A percentile compares a stretch with the other conserved stretches of the same genome.
Evolutionary conservation across 1,284 basidiomycete genomes (phyloP).

Genomic region (Tremellales sp.): DNA sequence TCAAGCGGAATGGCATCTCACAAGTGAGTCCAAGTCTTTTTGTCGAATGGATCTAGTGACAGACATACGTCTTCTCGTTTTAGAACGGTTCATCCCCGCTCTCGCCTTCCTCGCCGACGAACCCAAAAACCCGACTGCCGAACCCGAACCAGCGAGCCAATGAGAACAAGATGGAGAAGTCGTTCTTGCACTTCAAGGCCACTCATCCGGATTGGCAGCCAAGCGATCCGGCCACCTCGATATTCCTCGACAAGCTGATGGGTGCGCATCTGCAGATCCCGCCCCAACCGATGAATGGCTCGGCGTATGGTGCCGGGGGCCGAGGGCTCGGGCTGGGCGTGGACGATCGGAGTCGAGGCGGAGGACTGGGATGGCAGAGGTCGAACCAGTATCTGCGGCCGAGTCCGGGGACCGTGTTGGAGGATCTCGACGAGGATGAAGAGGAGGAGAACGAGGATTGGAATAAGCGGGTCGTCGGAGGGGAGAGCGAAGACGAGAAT

Average conservation of each 20-base stretch:
- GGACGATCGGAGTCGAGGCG: slow-evolving; percentile 14
- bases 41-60: too few relatives aligned
- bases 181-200: slow-evolving; percentile 91
- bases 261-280: slow-evolving; percentile 51
- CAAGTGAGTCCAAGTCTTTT: slow-evolving; percentile 53
- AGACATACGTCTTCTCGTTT: too few relatives aligned
- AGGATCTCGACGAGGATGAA: slow-evolving; percentile 18
- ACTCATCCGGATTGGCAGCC: slow-evolving; percentile 94
- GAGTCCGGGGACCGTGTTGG: slow-evolving; percentile 1
- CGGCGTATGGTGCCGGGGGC: slow-evolving; percentile 16
- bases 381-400: slow-evolving; percentile 11
- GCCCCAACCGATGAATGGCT: slow-evolving; percentile 6
- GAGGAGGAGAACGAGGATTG: slow-evolving; percentile 13
- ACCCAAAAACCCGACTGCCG: too few relatives aligned
- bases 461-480: slow-evolving; percentile 3
- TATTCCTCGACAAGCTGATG: slow-evolving; percentile 78
- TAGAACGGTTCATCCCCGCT: not conserved
- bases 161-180: slow-evolving; percentile 98
- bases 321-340: slow-evolving; percentile 15
- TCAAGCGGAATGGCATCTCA: slow-evolving; percentile 82
- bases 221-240: slow-evolving; percentile 73
- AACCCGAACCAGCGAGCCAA: slow-evolving; percentile 60
- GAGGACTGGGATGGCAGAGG: slow-evolving; percentile 28
- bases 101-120: not conserved
- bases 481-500: slow-evolving; percentile 11